These are phyloP conservation scores for Aspergillus sclerotiicarbonarius DNA, from an alignment of 495 filamentous ascomycete genomes.

Conservation along the genomic window DNA sequence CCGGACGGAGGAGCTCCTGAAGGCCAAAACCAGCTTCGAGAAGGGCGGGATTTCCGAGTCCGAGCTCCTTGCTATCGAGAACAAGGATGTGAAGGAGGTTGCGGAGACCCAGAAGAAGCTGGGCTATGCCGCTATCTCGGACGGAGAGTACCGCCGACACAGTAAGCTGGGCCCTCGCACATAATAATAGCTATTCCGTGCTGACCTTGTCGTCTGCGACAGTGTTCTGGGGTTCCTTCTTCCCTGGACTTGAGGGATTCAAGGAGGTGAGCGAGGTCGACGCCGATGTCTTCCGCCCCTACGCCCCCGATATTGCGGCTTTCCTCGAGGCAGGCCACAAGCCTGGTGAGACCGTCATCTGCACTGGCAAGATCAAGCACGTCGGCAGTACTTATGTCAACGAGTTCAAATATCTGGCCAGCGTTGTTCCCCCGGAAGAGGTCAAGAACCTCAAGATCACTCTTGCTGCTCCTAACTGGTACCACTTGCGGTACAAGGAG, in stretches of 20 bases:
- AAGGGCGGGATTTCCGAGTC: slow-evolving; percentile 38
- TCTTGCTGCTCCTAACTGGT: slow-evolving; percentile 70
- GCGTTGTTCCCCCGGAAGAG: slow-evolving; percentile 54
- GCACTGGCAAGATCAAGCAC: slow-evolving; percentile 70
- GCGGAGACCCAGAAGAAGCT: slow-evolving; percentile 64
- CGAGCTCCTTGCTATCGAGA: slow-evolving; percentile 52
- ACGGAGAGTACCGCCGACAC: slow-evolving; percentile 74
- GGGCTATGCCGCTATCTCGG: slow-evolving; percentile 65
- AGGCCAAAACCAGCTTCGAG: slow-evolving; percentile 59
- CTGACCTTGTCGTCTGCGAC: slow-evolving; percentile 6
- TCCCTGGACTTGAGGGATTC: slow-evolving; percentile 71
- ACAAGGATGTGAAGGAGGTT: slow-evolving; percentile 64
- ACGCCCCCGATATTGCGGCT: slow-evolving; percentile 77
- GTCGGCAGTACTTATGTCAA: slow-evolving; percentile 58
- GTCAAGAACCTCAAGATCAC: slow-evolving; percentile 70
- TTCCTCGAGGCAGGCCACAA: slow-evolving; percentile 69
- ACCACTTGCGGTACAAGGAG: slow-evolving; percentile 70
- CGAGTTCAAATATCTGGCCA: slow-evolving; percentile 69
- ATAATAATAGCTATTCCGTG: neutral
- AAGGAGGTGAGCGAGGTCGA: slow-evolving; percentile 58
- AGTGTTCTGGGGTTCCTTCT: slow-evolving; percentile 74
- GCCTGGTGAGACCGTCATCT: slow-evolving; percentile 71
- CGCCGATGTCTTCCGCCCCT: slow-evolving; percentile 63
- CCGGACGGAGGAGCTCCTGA: slow-evolving; percentile 65
- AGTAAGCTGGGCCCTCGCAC: slow-evolving; percentile 32